A percentile compares a stretch with the other conserved stretches of the same genome.
phyloP scores from a whole-genome alignment of 805 yeast species.

The Aciculoconidium aculeatum region DNA sequence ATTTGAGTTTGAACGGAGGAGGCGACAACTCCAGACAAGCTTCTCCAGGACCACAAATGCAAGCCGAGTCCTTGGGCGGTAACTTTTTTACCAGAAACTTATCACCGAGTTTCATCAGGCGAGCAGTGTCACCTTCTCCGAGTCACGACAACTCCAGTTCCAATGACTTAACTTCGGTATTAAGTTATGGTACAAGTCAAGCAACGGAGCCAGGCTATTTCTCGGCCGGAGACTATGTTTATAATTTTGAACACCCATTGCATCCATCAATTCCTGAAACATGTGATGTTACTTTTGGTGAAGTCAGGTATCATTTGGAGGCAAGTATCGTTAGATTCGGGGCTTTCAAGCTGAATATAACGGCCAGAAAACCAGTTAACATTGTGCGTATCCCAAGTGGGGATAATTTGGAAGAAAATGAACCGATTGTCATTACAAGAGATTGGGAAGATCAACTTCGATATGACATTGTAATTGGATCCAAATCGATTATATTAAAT shows the following conservation, averaged over 20 bases:
- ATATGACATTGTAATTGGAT: conserved; percentile 87
- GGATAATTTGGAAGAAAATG: conserved; percentile 78
- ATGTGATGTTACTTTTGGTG: conserved; percentile 72
- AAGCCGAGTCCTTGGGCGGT: conserved; percentile 6
- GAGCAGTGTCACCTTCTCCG: conserved; percentile 26
- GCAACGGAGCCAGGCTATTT: conserved; percentile 37
- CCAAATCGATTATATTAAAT: conserved; percentile 82
- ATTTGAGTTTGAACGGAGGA: conserved; percentile 20
- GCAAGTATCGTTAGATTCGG: conserved; percentile 74
- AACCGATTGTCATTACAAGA: conserved; percentile 84
- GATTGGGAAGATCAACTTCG: conserved; percentile 92
- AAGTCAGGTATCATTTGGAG: conserved; percentile 63
- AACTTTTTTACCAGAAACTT: conserved; percentile 21
- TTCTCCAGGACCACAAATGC: conserved; percentile 10
- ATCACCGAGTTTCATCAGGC: conserved; percentile 21
- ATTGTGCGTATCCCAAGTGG: conserved; percentile 75
- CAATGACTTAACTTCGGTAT: conserved; percentile 9
- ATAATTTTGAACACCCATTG: conserved; percentile 85
- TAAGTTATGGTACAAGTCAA: conserved; percentile 7
- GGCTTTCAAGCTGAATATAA: conserved; percentile 73
- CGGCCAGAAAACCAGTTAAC: conserved; percentile 56
- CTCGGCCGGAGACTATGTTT: conserved; percentile 85
- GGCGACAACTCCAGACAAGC: conserved; percentile 15
- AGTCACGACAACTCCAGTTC: conserved; percentile 15
- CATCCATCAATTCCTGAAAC: conserved; percentile 82